Evolutionary conservation across 352 stramenopile genomes (phyloP), one percentile per base, ranked within the genome.

Genomic region (Globisporangium uncinulatum): DNA sequence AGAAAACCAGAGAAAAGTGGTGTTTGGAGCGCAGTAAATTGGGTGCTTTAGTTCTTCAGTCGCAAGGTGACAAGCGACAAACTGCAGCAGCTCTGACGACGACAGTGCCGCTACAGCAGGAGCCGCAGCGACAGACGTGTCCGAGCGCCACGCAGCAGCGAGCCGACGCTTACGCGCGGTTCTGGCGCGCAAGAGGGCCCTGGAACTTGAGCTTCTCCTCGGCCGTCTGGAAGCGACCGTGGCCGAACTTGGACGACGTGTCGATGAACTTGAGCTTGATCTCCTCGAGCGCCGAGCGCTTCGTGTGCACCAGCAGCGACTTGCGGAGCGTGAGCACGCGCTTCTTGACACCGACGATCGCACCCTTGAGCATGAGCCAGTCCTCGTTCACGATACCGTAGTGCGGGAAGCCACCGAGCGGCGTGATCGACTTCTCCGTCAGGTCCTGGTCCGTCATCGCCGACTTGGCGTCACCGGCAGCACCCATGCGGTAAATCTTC

Each of bases 341-440:
- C 88, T 99, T 99, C 89, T 99, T 99, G 44, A 96, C 95, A 71
- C 98, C 98, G 54, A 98, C 89, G 64, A 99, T 89, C 59, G 79
- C 91, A 67, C 98, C 98, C 94, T 99, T 99, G 72, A 99, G 81
- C 97, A 99, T 99, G 66, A 99, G 62, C 97, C 96, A 99, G 87
- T 99, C 97, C 78, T 99, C 96, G 71, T 98, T 99, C 66, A 99
- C 74, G 37, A 95, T 71, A 93, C 98, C 98, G 85, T 99, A 99
- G 83, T 99, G 98, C 47, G 98, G 97, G 84, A 99, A 99, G 72
- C 98, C 98, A 79, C 98, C 98, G 63, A 99, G 92, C 56, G 98
- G 98, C 54, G 95, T 99, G 83, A 99, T 99, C 69, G 79, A 83
- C 94, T 99, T 99, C 83, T 98, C 97, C 43, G 98, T 99, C 70